Evolutionary conservation across 2,329 filamentous ascomycete species (phyloP).

Genomic region (Albophoma yamanashiensis): DNA sequence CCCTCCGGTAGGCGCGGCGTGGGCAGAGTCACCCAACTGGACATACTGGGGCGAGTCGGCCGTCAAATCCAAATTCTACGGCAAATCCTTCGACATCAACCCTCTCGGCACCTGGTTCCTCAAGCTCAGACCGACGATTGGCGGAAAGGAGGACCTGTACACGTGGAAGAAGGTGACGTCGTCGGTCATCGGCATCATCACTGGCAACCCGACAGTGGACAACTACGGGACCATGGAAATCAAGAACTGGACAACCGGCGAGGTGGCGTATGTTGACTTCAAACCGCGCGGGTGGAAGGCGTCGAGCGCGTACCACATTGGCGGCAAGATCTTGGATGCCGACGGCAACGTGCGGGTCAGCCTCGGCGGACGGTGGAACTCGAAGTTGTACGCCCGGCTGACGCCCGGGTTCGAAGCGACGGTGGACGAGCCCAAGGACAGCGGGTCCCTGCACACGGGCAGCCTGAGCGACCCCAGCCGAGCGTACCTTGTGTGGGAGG

Average conservation of each 20-base stretch:
- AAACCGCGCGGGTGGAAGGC: slow-evolving; percentile 95
- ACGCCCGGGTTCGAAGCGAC: slow-evolving; percentile 82
- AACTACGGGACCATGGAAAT: slow-evolving; percentile 97
- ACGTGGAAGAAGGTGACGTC: slow-evolving; percentile 99
- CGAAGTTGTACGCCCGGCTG: slow-evolving; percentile 86
- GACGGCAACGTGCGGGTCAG: slow-evolving; percentile 76
- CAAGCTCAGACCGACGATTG: slow-evolving; percentile 63
- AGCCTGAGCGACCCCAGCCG: slow-evolving; percentile 56
- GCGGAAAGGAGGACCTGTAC: slow-evolving; percentile 76
- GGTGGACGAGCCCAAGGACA: slow-evolving; percentile 44
- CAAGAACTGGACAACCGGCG: slow-evolving; percentile 93
- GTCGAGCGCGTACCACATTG: slow-evolving; percentile 78
- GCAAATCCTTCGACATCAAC: slow-evolving; percentile 95
- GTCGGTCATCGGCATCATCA: slow-evolving; percentile 97
- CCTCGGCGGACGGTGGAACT: slow-evolving; percentile 93
- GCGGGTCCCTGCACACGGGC: slow-evolving; percentile 29
- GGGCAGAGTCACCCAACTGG: slow-evolving; percentile 88
- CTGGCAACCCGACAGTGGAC: slow-evolving; percentile 90
- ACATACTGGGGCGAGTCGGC: slow-evolving; percentile 95
- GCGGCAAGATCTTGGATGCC: slow-evolving; percentile 73
- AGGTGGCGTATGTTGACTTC: slow-evolving; percentile 83
- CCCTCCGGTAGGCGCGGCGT: slow-evolving; percentile 85
- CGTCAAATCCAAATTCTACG: slow-evolving; percentile 94
- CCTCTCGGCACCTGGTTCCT: slow-evolving; percentile 96
- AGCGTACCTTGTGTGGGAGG: slow-evolving; percentile 90